Percentiles rank a stretch among this genome's conserved stretches.
Evolutionary conservation across 495 filamentous ascomycete genomes (phyloP).

Genomic region (Penicillium turbatum): DNA sequence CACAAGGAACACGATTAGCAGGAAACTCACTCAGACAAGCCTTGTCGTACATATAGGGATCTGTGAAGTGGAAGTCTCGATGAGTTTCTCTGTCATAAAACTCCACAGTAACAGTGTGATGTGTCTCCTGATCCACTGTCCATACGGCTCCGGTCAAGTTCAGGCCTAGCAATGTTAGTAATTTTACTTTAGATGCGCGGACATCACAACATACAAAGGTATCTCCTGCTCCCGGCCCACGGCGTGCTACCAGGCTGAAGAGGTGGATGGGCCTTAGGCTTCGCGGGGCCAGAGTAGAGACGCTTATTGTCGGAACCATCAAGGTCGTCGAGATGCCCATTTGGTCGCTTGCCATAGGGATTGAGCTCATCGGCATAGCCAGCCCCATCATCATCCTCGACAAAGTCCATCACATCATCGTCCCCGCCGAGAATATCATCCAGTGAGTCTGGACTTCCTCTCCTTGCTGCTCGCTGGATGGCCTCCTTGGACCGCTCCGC

Average conservation of each 20-base stretch:
- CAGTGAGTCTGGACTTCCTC: constrained; percentile 52
- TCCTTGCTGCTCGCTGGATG: constrained; percentile 37
- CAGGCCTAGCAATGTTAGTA: constrained; percentile 47
- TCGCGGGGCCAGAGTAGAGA: constrained; percentile 48
- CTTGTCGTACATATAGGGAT: constrained; percentile 91
- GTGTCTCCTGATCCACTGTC: constrained; percentile 93
- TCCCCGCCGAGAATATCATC: constrained; percentile 52
- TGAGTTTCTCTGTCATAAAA: constrained; percentile 93
- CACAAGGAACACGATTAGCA: neutral
- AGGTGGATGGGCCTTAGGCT: constrained; percentile 69
- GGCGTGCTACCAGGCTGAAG: constrained; percentile 94
- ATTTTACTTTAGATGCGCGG: neutral
- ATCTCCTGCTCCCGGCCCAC: constrained; percentile 89
- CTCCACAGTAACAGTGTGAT: constrained; percentile 93
- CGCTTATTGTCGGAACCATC: constrained; percentile 58
- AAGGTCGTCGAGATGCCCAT: constrained; percentile 47
- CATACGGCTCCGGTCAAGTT: constrained; percentile 93
- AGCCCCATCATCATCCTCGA: constrained; percentile 92
- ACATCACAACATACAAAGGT: constrained; percentile 58
- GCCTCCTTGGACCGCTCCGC: constrained; percentile 53
- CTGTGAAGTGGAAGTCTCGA: constrained; percentile 92
- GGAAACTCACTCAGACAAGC: constrained; percentile 68
- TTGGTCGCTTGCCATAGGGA: constrained; percentile 55
- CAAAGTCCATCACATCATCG: constrained; percentile 69
- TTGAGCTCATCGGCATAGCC: constrained; percentile 72